Evolutionary conservation across 805 yeast species (phyloP).

Genomic region (Metschnikowia chrysomelidarum): DNA sequence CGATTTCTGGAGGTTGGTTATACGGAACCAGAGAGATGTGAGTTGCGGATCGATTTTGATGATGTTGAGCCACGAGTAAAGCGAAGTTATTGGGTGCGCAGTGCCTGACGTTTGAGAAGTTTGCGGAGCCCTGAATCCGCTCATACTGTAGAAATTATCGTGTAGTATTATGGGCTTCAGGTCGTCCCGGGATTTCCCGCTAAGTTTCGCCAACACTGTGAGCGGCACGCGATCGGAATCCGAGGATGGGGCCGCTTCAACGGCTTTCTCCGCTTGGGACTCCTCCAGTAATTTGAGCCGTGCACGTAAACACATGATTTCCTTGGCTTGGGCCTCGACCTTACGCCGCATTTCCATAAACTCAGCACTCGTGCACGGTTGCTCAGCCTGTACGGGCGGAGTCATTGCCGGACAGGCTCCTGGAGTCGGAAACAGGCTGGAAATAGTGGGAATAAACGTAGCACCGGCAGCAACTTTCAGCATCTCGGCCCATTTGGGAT

Average conservation of each 20-base stretch:
- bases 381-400: conserved; percentile 1
- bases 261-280: background rate
- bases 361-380: background rate
- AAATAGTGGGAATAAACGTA: too few relatives aligned
- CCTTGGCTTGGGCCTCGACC: conserved; percentile 9
- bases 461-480: conserved; percentile 10
- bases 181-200: conserved; percentile 13
- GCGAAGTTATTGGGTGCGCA: conserved; percentile 17
- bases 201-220: conserved; percentile 25
- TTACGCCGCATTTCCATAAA: conserved; percentile 9
- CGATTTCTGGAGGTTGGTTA: conserved; percentile 39
- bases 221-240: too few relatives aligned
- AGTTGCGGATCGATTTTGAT: conserved; percentile 40
- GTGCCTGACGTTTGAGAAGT: background rate
- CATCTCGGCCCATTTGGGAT: conserved; percentile 36
- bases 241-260: too few relatives aligned
- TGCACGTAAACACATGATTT: conserved; percentile 14
- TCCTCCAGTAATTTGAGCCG: conserved; percentile 7
- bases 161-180: conserved; percentile 16
- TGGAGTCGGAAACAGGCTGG: background rate
- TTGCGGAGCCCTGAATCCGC: conserved; percentile 7
- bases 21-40: conserved; percentile 40
- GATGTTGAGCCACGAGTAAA: conserved; percentile 40
- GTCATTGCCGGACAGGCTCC: background rate
- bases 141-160: conserved; percentile 19